These are phyloP conservation scores for Eucalyptus dawsonii DNA, from an alignment of 345 rosid genomes.

Conservation along the genomic window DNA sequence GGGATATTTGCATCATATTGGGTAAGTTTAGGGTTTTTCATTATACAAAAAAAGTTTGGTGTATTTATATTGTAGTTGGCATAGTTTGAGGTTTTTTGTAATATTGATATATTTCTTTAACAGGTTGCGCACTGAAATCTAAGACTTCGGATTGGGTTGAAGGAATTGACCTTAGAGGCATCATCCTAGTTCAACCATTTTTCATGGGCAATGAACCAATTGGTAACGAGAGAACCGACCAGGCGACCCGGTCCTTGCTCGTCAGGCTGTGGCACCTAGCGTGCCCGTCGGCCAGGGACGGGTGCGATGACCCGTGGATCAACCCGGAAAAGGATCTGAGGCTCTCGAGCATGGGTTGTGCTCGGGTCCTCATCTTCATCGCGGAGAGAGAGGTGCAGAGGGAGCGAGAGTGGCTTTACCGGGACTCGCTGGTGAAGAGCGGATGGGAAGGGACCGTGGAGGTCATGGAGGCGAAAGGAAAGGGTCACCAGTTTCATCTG, in stretches of 20 bases:
- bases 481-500: background rate
- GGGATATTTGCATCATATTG: fast-evolving
- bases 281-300: conserved; percentile 3
- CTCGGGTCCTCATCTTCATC: conserved; percentile 12
- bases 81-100: background rate
- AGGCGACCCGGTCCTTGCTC: background rate
- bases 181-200: conserved; percentile 15
- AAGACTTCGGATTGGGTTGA: background rate
- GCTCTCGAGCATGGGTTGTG: conserved; percentile 6
- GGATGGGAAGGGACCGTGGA: background rate
- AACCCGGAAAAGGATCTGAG: conserved; percentile 17
- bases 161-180: background rate
- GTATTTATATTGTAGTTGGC: too few species aligned
- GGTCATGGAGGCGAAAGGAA: background rate
- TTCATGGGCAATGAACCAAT: conserved; percentile 5
- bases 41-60: too few species aligned
- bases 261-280: conserved; percentile 1
- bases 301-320: conserved; percentile 15
- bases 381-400: conserved; percentile 15
- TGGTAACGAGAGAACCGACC: background rate
- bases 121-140: background rate
- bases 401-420: background rate
- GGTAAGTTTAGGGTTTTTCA: too few species aligned
- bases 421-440: background rate
- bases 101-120: too few species aligned